Percentiles rank a stretch among this genome's conserved stretches.
phyloP scores from a whole-genome alignment of 2,329 filamentous ascomycete species.

The Colletotrichum sp. region DNA sequence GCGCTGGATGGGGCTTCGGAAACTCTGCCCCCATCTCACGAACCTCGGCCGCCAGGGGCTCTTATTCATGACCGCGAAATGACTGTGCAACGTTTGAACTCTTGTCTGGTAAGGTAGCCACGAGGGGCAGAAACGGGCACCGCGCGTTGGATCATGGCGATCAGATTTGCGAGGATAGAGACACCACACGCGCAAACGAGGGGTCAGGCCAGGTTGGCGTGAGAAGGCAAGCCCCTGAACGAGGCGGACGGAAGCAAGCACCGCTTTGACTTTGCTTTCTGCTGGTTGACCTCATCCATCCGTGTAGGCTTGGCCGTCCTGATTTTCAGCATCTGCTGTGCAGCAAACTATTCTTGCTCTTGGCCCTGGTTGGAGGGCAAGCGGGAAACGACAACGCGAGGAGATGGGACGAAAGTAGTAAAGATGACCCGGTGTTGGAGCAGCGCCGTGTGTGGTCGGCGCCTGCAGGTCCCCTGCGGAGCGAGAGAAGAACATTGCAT shows the following conservation, averaged over 20 bases:
- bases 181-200: background rate
- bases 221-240: background rate
- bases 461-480: background rate
- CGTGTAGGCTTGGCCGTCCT: background rate
- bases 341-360: conserved; percentile 1
- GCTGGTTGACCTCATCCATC: background rate
- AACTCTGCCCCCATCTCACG: background rate
- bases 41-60: background rate
- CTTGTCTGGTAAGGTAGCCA: background rate
- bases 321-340: background rate
- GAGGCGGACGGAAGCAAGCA: background rate
- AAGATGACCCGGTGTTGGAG: background rate
- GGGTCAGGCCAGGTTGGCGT: background rate
- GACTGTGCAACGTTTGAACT: background rate
- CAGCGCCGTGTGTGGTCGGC: background rate
- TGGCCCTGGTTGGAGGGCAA: background rate
- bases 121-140: background rate
- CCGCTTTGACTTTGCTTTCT: background rate
- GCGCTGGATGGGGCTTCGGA: background rate
- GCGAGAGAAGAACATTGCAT: background rate
- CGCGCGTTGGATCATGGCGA: background rate
- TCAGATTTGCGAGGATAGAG: background rate
- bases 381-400: background rate
- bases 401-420: background rate
- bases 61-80: background rate